Evolutionary conservation across 2,329 filamentous ascomycete genomes (phyloP).

Genomic region (Penicillium sp.): DNA sequence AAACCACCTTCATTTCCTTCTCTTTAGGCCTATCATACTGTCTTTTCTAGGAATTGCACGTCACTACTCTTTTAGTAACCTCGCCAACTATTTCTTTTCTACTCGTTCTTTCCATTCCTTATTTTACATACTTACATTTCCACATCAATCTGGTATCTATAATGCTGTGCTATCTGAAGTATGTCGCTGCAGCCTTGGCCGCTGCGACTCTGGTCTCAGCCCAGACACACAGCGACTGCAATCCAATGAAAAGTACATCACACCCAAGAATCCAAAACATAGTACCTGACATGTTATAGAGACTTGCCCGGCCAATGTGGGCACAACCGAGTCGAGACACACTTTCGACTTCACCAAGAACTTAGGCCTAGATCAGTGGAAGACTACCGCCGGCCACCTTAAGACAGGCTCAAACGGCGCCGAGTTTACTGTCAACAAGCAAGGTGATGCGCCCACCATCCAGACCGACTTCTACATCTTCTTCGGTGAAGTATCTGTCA

Average conservation of each 20-base stretch:
- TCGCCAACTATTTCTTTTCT: not conserved
- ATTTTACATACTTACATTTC: not conserved
- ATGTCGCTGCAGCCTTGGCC: not conserved
- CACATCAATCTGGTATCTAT: no score
- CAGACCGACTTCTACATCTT: slow-evolving; percentile 87
- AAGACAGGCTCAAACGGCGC: not conserved
- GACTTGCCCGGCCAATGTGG: not conserved
- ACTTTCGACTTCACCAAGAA: not conserved
- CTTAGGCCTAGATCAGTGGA: not conserved
- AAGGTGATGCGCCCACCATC: not conserved
- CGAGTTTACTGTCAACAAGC: not conserved
- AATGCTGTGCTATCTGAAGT: not conserved
- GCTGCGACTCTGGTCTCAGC: not conserved
- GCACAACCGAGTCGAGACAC: not conserved
- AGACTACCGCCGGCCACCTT: not conserved
- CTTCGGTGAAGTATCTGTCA: slow-evolving; percentile 87
- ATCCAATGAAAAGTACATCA: not conserved
- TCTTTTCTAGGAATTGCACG: not conserved
- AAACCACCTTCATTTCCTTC: not conserved
- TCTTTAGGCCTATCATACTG: not conserved
- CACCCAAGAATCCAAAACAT: no score
- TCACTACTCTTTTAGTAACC: not conserved
- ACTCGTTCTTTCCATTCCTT: not conserved
- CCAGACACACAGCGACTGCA: not conserved
- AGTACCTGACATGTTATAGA: not conserved